Conservation (phyloP, 2,329 filamentous ascomycete species). For the Arachnomyces sp. region DNA sequence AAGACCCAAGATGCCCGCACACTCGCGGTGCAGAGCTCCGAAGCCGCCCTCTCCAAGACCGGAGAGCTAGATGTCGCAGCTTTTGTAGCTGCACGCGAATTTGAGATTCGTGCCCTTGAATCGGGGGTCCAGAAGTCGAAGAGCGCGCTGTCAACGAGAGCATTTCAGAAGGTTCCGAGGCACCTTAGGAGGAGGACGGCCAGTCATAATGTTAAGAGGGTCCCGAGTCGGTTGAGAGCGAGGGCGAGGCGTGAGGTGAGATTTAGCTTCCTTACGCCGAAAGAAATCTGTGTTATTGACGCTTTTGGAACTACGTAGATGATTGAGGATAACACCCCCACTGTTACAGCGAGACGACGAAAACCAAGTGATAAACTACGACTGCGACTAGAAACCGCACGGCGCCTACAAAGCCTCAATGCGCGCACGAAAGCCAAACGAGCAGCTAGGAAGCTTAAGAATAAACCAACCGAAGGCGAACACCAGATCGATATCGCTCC, state of each 20-base stretch:
- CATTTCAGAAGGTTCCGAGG: slow-evolving; percentile 85
- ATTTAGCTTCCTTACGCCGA: slow-evolving; percentile 2
- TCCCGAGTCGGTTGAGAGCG: slow-evolving; percentile 66
- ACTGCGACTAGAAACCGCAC: slow-evolving; percentile 64
- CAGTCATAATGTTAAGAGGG: slow-evolving; percentile 86
- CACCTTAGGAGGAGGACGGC: slow-evolving; percentile 78
- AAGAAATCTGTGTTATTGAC: neutral
- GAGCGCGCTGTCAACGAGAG: slow-evolving; percentile 54
- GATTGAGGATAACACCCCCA: slow-evolving; percentile 83
- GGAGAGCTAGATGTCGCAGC: slow-evolving; percentile 78
- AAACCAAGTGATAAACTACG: slow-evolving; percentile 39
- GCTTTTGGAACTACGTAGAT: slow-evolving; percentile 52
- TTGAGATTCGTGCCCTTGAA: slow-evolving; percentile 79
- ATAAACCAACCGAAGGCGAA: slow-evolving; percentile 15
- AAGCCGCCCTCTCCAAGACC: slow-evolving; percentile 45
- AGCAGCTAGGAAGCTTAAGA: slow-evolving; percentile 36
- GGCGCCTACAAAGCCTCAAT: slow-evolving; percentile 57
- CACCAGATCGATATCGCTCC: slow-evolving; percentile 27
- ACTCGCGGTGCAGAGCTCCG: slow-evolving; percentile 36
- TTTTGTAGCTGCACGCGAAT: slow-evolving; percentile 78
- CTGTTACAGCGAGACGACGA: slow-evolving; percentile 51
- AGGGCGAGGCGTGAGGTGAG: slow-evolving; percentile 57
- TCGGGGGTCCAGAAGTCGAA: slow-evolving; percentile 71
- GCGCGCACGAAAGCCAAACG: slow-evolving; percentile 34
- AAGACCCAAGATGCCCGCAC: slow-evolving; percentile 37